Evolutionary conservation across 306 rosid genomes (phyloP), one percentile per base, ranked within the genome.

Genomic region (Rosa chinensis): DNA sequence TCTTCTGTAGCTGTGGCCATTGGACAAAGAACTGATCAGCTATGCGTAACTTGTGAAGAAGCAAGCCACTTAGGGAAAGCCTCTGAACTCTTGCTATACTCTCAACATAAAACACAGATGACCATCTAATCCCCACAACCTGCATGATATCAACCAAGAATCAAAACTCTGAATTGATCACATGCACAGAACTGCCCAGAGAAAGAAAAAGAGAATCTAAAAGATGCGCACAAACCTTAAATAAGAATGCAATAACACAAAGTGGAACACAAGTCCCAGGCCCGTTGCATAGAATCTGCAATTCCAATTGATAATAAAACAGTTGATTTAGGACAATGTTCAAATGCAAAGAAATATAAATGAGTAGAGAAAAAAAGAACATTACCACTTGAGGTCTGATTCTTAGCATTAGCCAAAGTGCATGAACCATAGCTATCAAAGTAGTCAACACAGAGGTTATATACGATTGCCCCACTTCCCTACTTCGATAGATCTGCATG

Each of bases 381-480:
- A 64, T 5, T 91, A 95, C 99, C 98, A 93, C 97, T 95, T 93
- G 91, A 75, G 99, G 99, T 82, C 96, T 88, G 74, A 91, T 83
- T 87, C 86, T 91, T 80, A 90, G 74, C 98, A 95, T 91, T 68
- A 91, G 84, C 96, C 97, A 93, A 5, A 91, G 71, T 2, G 92
- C 96, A 77, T 93, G 97, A 50, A 61, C 82, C 69, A 73, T 79
- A 68, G 99, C 97, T 42, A 89, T 21, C 82, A 86, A 83, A 71
- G 98, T 93, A 48, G 98, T 93, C 97, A 93, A 93, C 59, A 93
- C 82, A 56, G 99, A 95, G 75, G 97, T 95, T 79, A 93, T 68
- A 75, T 93, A 95, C 52, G 99, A 95, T 79, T 95, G 99, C 25
- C 99, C 98, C 67, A 96, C 98, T 84, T 96, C 97, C 80, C 96